Evolutionary conservation across 306 rosid species (phyloP).

Genomic region (Oemleria cerasiformis): DNA sequence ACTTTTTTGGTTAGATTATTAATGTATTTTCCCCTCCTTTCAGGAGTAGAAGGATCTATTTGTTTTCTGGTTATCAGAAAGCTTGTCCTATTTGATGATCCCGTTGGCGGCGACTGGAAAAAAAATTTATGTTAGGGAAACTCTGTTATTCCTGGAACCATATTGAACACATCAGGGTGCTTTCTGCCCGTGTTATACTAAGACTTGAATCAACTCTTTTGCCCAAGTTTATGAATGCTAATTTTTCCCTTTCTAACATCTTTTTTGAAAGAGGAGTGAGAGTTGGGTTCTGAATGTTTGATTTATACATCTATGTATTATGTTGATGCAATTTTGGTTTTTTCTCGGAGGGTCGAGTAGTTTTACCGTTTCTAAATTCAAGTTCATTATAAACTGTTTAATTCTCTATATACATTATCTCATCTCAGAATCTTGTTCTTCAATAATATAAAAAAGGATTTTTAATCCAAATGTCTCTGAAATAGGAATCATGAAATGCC

Average conservation of each 20-base stretch:
- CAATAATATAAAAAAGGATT: too few species aligned
- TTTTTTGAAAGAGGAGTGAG: neutral
- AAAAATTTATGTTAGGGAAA: neutral
- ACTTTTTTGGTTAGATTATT: neutral
- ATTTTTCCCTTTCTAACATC: neutral
- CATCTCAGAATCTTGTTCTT: neutral
- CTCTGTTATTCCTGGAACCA: neutral
- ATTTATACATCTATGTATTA: neutral
- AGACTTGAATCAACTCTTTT: neutral
- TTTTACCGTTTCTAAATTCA: neutral
- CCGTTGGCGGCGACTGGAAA: neutral
- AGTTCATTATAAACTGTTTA: neutral
- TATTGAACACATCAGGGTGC: neutral
- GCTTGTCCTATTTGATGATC: neutral
- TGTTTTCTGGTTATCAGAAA: neutral
- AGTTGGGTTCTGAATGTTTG: neutral
- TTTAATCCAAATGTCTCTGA: too few species aligned
- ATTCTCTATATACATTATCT: neutral
- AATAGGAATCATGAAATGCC: too few species aligned
- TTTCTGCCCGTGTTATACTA: neutral
- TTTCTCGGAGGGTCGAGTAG: neutral
- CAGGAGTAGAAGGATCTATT: constrained; percentile 14
- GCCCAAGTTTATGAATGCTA: neutral
- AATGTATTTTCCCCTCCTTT: neutral
- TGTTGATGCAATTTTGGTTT: neutral